Base-by-base conservation (phyloP, 371 early-diverging fungal species). In the Lichtheimia hyalospora region DNA sequence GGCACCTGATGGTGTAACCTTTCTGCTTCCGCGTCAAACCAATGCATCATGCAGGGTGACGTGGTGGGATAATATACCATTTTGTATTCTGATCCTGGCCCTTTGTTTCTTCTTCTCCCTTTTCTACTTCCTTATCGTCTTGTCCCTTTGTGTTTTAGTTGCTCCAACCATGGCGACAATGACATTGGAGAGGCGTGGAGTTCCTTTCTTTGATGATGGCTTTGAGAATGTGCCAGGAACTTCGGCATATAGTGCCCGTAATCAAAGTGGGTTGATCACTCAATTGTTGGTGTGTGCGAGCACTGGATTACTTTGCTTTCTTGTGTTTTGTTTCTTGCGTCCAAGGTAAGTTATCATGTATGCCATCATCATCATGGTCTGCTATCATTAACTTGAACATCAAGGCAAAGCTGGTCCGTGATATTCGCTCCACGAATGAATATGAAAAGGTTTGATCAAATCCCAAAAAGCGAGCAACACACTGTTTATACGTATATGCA, bases 381-480 rank as follows among this genome's bases (percentile, higher is more conserved):
- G 25, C 25, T 25, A 25, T 3, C 28, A 28, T 7, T 34, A 34
- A 34, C 10, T 34, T 34, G 6, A 2, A 2, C 34, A 34, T 2
- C 34, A 34, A 34, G 46, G 7, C 18, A 12, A 46, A 76, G 80
- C 46, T 71, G 84, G 70, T 65, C 74, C 6, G 71, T 73, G 2
- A 64, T 87, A 50, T 87, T 82, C 62, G 79, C 85, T 14, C 85
- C 87, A 25, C 79, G 87, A 21, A 61, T 63, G 50, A 81, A 81
- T 25, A 80, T 87, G 66, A 77, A 73, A 55, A 73, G 81, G 87
- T 83, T 67, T 54, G 40, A 24, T 4, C 27, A 23, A 12, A 24
- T 4, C 4, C 18, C 4, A 39, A 3, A 7, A 42, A 52, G 23
- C 46, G 40, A 40, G 12, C 23, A 16, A 41, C 40, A 25, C 12